A percentile compares a stretch with the other conserved stretches of the same genome.
These are phyloP conservation scores for Lipomyces kockii DNA, from an alignment of 805 yeast species.

Conservation along the genomic window DNA sequence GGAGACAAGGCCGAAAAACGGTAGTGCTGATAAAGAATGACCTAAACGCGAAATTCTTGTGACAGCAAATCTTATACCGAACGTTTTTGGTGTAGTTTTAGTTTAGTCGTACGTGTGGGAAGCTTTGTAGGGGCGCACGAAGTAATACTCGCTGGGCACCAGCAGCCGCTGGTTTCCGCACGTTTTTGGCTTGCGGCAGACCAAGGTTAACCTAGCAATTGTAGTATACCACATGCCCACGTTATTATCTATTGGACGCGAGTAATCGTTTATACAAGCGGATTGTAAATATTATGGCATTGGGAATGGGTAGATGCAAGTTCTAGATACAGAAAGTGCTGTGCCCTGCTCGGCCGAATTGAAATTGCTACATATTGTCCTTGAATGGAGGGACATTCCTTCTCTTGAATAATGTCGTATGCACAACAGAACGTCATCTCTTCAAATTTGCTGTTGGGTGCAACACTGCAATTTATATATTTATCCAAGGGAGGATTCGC, in stretches of 20 bases:
- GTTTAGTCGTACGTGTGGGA: background rate
- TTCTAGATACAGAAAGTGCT: background rate
- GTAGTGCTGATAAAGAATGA: too few species aligned
- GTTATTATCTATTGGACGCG: background rate
- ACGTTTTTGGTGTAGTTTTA: too few species aligned
- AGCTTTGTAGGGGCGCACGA: background rate
- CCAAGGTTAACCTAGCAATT: background rate
- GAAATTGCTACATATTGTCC: background rate
- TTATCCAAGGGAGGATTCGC: background rate
- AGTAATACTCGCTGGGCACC: background rate
- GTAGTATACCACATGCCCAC: background rate
- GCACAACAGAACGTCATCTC: background rate
- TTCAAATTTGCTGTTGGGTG: background rate
- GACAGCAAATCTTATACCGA: too few species aligned
- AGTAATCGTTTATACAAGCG: background rate
- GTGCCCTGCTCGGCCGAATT: background rate
- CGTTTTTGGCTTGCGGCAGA: background rate
- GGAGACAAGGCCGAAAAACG: too few species aligned
- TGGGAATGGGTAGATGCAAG: background rate
- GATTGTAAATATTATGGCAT: background rate
- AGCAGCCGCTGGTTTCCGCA: background rate
- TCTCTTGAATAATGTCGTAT: background rate
- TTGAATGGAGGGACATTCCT: background rate
- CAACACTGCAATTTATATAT: background rate
- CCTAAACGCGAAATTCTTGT: too few species aligned